A percentile compares a stretch with the other conserved stretches of the same genome.
Evolutionary conservation across 352 stramenopile genomes (phyloP).

Genomic region (Peronospora destructor): DNA sequence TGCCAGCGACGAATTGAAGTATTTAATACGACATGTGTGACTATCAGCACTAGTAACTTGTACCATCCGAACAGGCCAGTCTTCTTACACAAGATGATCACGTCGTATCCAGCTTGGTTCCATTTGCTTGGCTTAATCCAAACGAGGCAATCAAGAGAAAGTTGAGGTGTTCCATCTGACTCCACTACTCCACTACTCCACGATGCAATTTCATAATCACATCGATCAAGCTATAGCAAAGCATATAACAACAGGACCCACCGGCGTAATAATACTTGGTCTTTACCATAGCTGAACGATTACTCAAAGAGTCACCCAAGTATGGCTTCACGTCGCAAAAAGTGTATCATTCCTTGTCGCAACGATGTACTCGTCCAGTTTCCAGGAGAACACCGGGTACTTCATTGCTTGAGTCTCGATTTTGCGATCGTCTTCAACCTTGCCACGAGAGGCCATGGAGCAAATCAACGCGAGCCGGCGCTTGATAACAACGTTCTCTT

Average conservation of each 20-base stretch:
- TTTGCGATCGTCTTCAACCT: constrained; percentile 1
- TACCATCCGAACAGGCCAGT: too few species aligned
- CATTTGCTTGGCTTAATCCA: constrained; percentile 18
- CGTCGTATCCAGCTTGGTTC: constrained; percentile 15
- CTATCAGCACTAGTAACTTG: too few species aligned
- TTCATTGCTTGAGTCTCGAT: not conserved
- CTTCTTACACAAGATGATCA: constrained; percentile 1
- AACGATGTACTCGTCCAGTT: constrained; percentile 7
- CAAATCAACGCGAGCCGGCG: constrained; percentile 1
- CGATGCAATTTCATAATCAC: too few species aligned
- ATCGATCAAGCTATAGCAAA: too few species aligned
- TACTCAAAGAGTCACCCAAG: too few species aligned
- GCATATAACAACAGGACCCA: too few species aligned
- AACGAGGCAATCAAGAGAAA: constrained; percentile 1
- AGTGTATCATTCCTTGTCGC: constrained; percentile 5
- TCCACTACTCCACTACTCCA: not conserved
- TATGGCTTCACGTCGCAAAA: too few species aligned
- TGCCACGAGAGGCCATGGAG: not conserved
- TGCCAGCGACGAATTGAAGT: too few species aligned
- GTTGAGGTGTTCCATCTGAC: constrained; percentile 3
- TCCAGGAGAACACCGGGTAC: constrained; percentile 11
- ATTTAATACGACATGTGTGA: too few species aligned
- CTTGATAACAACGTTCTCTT: not conserved
- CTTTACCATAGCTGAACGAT: too few species aligned
- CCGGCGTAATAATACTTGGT: too few species aligned